Conservation (phyloP, 2,329 filamentous ascomycete species). For the Xylaria sp. region DNA sequence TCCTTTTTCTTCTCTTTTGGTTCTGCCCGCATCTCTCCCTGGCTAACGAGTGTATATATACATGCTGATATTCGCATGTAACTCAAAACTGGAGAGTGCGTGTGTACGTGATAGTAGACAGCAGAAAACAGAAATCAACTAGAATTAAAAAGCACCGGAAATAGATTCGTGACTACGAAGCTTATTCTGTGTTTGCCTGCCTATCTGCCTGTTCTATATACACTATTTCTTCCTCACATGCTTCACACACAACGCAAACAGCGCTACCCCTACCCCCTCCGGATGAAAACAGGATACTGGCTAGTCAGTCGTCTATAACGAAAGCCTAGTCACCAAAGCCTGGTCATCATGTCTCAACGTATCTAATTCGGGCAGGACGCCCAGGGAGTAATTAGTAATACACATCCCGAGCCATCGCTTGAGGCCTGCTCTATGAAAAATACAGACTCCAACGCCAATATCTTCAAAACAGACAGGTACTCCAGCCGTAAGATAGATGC, state of each 20-base stretch:
- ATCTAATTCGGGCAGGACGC: slow-evolving; percentile 4
- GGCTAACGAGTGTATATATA: not conserved
- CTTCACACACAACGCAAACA: not conserved
- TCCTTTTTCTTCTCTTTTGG: not conserved
- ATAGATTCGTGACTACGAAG: not conserved
- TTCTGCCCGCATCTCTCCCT: not conserved
- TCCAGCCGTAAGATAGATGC: not conserved
- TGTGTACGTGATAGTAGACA: not conserved
- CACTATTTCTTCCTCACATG: not conserved
- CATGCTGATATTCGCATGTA: not conserved
- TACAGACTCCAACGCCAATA: not conserved
- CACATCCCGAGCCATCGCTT: not conserved
- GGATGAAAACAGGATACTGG: not conserved
- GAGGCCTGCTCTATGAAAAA: slow-evolving; percentile 5
- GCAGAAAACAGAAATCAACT: not conserved
- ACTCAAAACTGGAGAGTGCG: not conserved
- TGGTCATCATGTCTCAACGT: slow-evolving; percentile 9
- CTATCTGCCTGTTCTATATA: not conserved
- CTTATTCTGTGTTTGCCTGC: not conserved
- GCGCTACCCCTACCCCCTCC: too few relatives aligned
- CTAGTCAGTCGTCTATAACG: not conserved
- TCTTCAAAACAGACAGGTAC: not conserved
- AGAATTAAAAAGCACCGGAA: not conserved
- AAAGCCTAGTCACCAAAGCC: not conserved
- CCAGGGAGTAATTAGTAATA: slow-evolving; percentile 2